A percentile compares a stretch with the other conserved stretches of the same genome.
These are phyloP conservation scores for Cystobasidiopsis lactophilus DNA, from an alignment of 768 basidiomycete species.

Conservation along the genomic window DNA sequence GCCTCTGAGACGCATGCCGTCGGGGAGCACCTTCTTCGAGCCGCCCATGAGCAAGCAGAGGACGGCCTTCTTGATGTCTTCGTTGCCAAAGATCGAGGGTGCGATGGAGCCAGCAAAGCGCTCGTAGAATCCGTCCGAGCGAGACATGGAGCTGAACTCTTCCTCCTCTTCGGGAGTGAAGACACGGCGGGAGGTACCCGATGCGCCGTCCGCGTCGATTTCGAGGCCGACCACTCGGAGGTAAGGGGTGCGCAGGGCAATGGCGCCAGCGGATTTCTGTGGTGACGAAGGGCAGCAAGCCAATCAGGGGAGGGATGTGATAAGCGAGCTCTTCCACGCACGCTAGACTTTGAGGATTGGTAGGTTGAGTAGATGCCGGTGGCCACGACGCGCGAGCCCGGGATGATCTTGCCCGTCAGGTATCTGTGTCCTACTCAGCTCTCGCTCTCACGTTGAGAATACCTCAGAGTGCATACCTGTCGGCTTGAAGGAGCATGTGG, in stretches of 20 bases:
- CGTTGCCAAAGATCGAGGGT: constrained; percentile 86
- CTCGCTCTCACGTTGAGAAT: not conserved
- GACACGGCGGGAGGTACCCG: constrained; percentile 37
- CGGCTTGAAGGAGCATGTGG: constrained; percentile 78
- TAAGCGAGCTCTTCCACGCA: too few relatives aligned
- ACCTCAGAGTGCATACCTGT: constrained; percentile 32
- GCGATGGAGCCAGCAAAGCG: constrained; percentile 81
- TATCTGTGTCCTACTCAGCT: constrained; percentile 26
- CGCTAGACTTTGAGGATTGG: constrained; percentile 54
- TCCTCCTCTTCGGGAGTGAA: constrained; percentile 95
- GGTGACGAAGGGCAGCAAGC: not conserved
- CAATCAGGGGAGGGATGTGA: not conserved
- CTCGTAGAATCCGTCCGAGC: constrained; percentile 71
- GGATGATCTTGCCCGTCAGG: constrained; percentile 77
- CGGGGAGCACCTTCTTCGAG: constrained; percentile 86
- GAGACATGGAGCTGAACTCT: constrained; percentile 59
- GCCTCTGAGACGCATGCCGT: constrained; percentile 87
- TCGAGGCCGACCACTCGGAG: constrained; percentile 83
- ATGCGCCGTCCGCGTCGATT: constrained; percentile 52
- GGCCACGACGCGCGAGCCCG: constrained; percentile 81
- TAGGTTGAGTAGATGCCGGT: constrained; percentile 97
- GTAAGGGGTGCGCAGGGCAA: constrained; percentile 81
- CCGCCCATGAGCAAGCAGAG: constrained; percentile 91
- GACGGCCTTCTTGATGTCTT: constrained; percentile 96
- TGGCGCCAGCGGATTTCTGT: constrained; percentile 37